Evolutionary conservation across 805 yeast genomes (phyloP).

Genomic region (Pichia thaimueangensis): DNA sequence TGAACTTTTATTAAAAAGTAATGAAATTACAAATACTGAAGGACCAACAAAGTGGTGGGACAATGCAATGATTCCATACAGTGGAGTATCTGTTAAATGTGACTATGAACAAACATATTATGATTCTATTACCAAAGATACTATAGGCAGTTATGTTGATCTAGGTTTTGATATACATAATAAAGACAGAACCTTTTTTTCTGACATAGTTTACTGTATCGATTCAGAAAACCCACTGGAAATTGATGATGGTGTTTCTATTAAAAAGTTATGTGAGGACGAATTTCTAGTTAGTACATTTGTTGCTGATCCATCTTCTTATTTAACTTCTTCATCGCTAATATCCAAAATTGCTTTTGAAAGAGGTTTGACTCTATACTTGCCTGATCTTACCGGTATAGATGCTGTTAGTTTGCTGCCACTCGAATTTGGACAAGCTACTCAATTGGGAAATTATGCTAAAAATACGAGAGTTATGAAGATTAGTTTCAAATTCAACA

Average conservation of each 20-base stretch:
- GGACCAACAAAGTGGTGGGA: slow-evolving; percentile 52
- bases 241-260: slow-evolving; percentile 87
- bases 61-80: slow-evolving; percentile 38
- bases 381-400: slow-evolving; percentile 45
- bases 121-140: slow-evolving; percentile 23
- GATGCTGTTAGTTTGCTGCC: slow-evolving; percentile 63
- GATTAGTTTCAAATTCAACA: slow-evolving; percentile 30
- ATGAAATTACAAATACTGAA: slow-evolving; percentile 24
- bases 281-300: slow-evolving; percentile 53
- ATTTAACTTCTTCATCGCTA: slow-evolving; percentile 34
- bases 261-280: slow-evolving; percentile 29
- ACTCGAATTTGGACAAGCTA: slow-evolving; percentile 37
- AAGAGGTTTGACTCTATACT: slow-evolving; percentile 62
- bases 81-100: slow-evolving; percentile 36
- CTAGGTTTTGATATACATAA: slow-evolving; percentile 14
- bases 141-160: slow-evolving; percentile 16
- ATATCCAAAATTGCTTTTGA: slow-evolving; percentile 52
- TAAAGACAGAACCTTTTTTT: slow-evolving; percentile 34
- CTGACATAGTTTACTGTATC: slow-evolving; percentile 64
- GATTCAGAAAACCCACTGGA: slow-evolving; percentile 79
- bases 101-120: slow-evolving; percentile 40
- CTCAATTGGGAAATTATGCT: slow-evolving; percentile 43
- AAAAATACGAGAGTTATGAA: slow-evolving; percentile 38
- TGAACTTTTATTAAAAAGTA: slow-evolving; percentile 37
- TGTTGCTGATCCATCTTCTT: slow-evolving; percentile 84